Evolutionary conservation across 208 protist species (phyloP).

Genomic region (Trypanosomatidae sp.): DNA sequence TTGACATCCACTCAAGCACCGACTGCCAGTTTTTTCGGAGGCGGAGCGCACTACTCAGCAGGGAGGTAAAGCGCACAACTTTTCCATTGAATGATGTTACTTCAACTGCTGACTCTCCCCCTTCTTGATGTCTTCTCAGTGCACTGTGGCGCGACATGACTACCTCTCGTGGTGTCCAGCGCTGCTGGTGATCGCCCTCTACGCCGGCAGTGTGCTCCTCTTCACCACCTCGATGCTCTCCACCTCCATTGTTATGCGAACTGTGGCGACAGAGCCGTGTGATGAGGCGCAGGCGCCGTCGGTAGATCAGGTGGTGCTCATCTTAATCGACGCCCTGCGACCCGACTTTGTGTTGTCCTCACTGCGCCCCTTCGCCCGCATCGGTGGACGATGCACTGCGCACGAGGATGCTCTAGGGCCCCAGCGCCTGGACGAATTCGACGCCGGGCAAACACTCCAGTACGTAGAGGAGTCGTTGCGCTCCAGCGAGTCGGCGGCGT

Average conservation of each 20-base stretch:
- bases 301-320: constrained; percentile 72
- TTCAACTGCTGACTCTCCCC: neutral
- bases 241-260: constrained; percentile 34
- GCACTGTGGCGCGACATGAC: neutral
- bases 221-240: constrained; percentile 70
- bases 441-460: constrained; percentile 39
- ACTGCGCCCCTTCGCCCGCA: constrained; percentile 34
- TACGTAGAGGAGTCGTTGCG: constrained; percentile 61
- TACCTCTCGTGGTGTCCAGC: constrained; percentile 14
- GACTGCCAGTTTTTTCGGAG: neutral
- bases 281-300: constrained; percentile 11
- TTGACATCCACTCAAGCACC: neutral
- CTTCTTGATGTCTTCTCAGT: neutral
- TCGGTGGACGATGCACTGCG: constrained; percentile 40
- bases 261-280: constrained; percentile 34
- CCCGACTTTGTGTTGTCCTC: constrained; percentile 62
- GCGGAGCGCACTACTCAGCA: neutral
- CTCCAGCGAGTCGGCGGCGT: constrained; percentile 28
- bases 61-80: no score
- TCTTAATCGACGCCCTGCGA: constrained; percentile 71
- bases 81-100: no score
- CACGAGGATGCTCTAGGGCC: constrained; percentile 1
- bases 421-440: constrained; percentile 5
- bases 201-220: constrained; percentile 36
- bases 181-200: constrained; percentile 30